Conservation (phyloP, 2,329 filamentous ascomycete genomes). For the Phialophora verrucosa region DNA sequence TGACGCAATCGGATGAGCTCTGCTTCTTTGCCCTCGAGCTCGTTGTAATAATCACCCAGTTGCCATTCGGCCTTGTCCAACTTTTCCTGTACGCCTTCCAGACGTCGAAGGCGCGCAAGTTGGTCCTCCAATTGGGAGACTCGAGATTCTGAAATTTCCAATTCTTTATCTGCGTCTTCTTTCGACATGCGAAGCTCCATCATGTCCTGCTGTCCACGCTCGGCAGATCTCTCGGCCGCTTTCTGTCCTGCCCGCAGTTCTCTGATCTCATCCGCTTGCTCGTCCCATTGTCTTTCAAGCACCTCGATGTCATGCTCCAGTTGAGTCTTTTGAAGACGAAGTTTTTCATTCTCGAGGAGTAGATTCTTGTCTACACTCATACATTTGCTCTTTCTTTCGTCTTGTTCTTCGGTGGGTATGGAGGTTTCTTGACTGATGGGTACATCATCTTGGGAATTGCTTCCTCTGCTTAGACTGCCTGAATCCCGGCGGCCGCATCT, state of each 20-base stretch:
- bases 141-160: background rate
- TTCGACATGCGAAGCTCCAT: slow-evolving; percentile 4
- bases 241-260: background rate
- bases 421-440: background rate
- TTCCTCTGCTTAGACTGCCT: background rate
- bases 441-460: background rate
- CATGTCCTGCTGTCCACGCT: slow-evolving; percentile 2
- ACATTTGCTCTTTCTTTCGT: background rate
- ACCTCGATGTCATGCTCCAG: background rate
- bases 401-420: background rate
- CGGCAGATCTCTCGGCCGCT: background rate
- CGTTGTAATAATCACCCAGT: slow-evolving; percentile 7
- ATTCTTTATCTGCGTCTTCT: slow-evolving; percentile 1
- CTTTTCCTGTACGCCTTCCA: slow-evolving; percentile 2
- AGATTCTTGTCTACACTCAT: background rate
- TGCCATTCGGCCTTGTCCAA: slow-evolving; percentile 4
- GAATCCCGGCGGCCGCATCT: background rate
- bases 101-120: background rate
- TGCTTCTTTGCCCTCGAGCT: background rate
- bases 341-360: slow-evolving; percentile 14
- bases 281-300: background rate
- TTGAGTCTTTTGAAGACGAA: background rate
- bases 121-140: slow-evolving; percentile 1
- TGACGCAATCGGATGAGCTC: background rate
- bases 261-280: background rate